Conservation (phyloP, 23 red algal species). For the Pyropia yezoensis region DNA sequence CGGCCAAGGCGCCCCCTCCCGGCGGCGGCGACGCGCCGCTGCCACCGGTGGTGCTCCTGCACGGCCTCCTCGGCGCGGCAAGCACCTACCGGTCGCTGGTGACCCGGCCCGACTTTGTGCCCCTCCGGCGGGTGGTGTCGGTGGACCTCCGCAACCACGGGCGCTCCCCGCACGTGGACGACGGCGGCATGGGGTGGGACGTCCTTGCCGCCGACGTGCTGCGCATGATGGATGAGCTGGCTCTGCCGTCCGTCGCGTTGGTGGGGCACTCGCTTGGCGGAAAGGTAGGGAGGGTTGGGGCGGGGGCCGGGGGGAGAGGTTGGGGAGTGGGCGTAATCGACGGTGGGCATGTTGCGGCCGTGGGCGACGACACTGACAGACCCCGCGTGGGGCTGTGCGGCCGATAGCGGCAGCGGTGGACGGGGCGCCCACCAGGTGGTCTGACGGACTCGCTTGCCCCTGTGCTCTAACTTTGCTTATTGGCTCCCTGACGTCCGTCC, state of each 20-base stretch:
- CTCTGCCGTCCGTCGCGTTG: slow-evolving; percentile 16
- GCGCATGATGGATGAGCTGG: slow-evolving; percentile 21
- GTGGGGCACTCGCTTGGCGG: slow-evolving; percentile 89
- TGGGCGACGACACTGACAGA: neutral
- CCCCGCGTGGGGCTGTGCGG: neutral
- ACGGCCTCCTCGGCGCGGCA: slow-evolving; percentile 76
- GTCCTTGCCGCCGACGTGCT: slow-evolving; percentile 54
- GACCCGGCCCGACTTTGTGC: slow-evolving; percentile 75
- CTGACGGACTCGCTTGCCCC: neutral
- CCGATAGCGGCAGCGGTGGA: neutral
- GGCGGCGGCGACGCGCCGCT: neutral
- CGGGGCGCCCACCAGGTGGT: neutral
- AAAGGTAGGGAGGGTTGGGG: neutral
- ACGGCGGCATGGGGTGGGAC: slow-evolving; percentile 42
- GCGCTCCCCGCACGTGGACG: slow-evolving; percentile 40
- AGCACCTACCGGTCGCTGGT: slow-evolving; percentile 67
- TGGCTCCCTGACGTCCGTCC: neutral
- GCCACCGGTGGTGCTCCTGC: slow-evolving; percentile 73
- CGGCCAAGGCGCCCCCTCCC: neutral
- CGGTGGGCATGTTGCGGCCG: neutral
- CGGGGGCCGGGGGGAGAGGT: neutral
- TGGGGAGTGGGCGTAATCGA: neutral
- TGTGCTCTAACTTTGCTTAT: neutral
- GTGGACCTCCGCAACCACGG: slow-evolving; percentile 89
- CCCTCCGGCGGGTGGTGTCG: slow-evolving; percentile 12